These are phyloP conservation scores for Neopestalotiopsis clavispora DNA, from an alignment of 2,329 filamentous ascomycete genomes.

Conservation along the genomic window DNA sequence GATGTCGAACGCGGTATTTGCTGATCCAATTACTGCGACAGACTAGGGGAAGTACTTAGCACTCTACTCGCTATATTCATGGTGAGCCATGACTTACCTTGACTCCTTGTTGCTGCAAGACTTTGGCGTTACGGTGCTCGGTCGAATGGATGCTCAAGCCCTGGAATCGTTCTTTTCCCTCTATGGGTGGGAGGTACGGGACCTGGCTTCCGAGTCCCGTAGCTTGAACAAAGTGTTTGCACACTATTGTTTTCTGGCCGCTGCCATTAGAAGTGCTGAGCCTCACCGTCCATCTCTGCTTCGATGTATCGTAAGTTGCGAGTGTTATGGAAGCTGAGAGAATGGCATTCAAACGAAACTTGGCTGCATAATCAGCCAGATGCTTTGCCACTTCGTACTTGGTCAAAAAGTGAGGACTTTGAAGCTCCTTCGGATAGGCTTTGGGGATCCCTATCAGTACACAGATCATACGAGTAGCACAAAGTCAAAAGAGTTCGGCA, in stretches of 20 bases:
- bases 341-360: slow-evolving; percentile 39
- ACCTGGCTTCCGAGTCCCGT: slow-evolving; percentile 30
- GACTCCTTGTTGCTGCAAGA: slow-evolving; percentile 26
- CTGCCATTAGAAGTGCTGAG: neutral
- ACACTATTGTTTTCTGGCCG: neutral
- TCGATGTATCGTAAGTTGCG: slow-evolving; percentile 28
- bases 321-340: slow-evolving; percentile 30
- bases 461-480: neutral
- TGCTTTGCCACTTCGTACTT: slow-evolving; percentile 31
- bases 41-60: slow-evolving; percentile 22
- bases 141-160: slow-evolving; percentile 33
- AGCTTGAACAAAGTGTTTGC: slow-evolving; percentile 33
- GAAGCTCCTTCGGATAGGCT: slow-evolving; percentile 16
- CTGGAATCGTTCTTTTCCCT: slow-evolving; percentile 24
- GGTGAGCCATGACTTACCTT: slow-evolving; percentile 22
- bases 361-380: slow-evolving; percentile 30
- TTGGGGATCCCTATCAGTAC: neutral
- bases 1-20: slow-evolving; percentile 47
- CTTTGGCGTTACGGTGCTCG: slow-evolving; percentile 25
- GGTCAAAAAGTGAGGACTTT: slow-evolving; percentile 25
- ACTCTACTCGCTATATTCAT: too few species aligned
- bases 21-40: slow-evolving; percentile 42
- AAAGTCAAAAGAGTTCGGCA: neutral
- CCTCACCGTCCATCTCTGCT: slow-evolving; percentile 27
- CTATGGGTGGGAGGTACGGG: slow-evolving; percentile 29